These are phyloP conservation scores for Suillus weaverae DNA, from an alignment of 768 basidiomycete species.

Conservation along the genomic window DNA sequence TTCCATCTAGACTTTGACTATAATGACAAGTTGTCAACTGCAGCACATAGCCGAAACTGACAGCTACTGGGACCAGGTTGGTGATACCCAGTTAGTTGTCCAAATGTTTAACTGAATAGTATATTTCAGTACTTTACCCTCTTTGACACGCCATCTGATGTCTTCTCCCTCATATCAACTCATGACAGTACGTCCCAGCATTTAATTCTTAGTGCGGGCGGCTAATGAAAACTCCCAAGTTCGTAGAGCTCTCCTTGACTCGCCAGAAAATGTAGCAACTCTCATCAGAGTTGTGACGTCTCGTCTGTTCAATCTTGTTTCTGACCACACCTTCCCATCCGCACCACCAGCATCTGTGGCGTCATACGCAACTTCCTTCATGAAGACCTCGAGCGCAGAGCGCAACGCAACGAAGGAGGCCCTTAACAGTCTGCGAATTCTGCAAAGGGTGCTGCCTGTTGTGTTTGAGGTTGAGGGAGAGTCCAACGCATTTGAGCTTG, in stretches of 20 bases:
- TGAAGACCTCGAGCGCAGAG: conserved; percentile 55
- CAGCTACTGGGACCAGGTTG: conserved; percentile 88
- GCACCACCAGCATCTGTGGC: conserved; percentile 51
- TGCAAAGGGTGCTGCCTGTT: conserved; percentile 88
- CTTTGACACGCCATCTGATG: conserved; percentile 89
- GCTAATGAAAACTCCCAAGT: conserved; percentile 46
- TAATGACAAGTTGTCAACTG: conserved; percentile 9
- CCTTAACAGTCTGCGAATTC: conserved; percentile 87
- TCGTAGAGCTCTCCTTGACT: conserved; percentile 74
- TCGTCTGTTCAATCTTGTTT: conserved; percentile 71
- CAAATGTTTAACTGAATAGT: conserved; percentile 4
- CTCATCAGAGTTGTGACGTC: conserved; percentile 70
- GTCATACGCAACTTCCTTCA: conserved; percentile 69
- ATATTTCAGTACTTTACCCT: conserved; percentile 68
- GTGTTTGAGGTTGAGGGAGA: conserved; percentile 80
- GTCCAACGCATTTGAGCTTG: conserved; percentile 69
- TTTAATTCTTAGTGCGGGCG: conserved; percentile 3
- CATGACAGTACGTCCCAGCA: conserved; percentile 66
- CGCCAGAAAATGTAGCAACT: conserved; percentile 85
- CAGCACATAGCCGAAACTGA: conserved; percentile 78
- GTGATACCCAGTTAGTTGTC: conserved; percentile 18
- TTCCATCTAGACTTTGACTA: conserved; percentile 1
- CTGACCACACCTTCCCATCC: conserved; percentile 80
- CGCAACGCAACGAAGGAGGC: conserved; percentile 81
- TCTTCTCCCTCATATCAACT: conserved; percentile 84